A percentile compares a stretch with the other conserved stretches of the same genome.
Conservation (phyloP, 164 flowering plant species). For the Aristolochia californica region DNA sequence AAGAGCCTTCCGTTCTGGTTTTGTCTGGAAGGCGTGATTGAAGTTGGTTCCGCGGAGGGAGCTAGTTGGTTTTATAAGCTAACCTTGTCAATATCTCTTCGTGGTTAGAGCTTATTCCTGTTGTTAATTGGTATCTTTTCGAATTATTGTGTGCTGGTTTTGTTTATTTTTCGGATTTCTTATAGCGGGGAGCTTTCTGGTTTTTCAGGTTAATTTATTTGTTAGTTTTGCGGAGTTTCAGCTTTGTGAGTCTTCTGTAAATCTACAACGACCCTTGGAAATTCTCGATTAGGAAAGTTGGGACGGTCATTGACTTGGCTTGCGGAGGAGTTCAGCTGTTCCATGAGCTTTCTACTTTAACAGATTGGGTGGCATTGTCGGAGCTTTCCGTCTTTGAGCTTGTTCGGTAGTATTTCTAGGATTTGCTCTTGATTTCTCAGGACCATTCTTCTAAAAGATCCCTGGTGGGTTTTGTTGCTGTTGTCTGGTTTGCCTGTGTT, state of each 20-base stretch:
- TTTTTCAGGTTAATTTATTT: slow-evolving; percentile 1
- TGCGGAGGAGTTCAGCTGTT: too few species aligned
- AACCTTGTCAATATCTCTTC: too few species aligned
- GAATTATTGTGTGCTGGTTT: not conserved
- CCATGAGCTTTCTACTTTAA: too few species aligned
- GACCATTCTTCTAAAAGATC: not conserved
- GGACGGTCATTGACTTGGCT: too few species aligned
- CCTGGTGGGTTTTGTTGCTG: slow-evolving; percentile 6
- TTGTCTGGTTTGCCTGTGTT: not conserved
- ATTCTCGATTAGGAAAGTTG: not conserved
- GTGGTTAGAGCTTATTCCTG: too few species aligned
- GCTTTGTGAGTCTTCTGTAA: not conserved
- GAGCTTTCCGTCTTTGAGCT: too few species aligned
- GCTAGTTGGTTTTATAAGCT: too few species aligned
- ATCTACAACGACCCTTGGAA: not conserved
- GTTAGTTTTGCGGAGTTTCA: slow-evolving; percentile 1
- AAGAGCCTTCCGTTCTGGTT: too few species aligned
- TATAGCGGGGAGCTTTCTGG: not conserved
- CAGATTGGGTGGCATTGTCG: slow-evolving; percentile 1
- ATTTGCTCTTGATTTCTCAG: not conserved
- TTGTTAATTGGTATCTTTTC: not conserved
- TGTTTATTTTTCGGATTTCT: not conserved
- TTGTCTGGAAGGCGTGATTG: too few species aligned
- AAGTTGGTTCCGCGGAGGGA: too few species aligned
- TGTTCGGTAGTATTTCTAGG: too few species aligned